Base-by-base conservation (phyloP, 2,329 filamentous ascomycete genomes). In the Endoconidiophora polonica region DNA sequence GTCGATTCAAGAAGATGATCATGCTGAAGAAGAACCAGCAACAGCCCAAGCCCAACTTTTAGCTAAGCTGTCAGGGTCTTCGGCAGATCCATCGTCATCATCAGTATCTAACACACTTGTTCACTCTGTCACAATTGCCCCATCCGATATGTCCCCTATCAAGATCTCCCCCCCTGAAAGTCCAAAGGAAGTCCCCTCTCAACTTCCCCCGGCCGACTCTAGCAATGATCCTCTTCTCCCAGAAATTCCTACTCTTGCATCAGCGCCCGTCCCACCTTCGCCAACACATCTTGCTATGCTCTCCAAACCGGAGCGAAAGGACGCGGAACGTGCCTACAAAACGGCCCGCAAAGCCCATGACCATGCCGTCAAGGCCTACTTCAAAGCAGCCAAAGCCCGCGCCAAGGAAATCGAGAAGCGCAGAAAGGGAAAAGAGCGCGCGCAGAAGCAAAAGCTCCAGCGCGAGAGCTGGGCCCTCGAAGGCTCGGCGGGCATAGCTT, bases 311-410 rank as follows among this genome's bases (percentile, higher is more conserved):
- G 68, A 75, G 24, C 74, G 77, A 6, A 85, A 83, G 57, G 70
- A 77, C 39, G 81, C 79, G 1, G 78, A 85, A 57, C 83, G 80
- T 52, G 80, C 86, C 57, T 70, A 77, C 50, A 74, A 76, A 47
- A 71, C 73, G 10, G 68, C 69, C 1, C 67, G 77, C 29, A 84
- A 84, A 59, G 68, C 69, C 6, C 82, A 86, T 59, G 73, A 81
- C 22, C 23, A 44, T 36, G 26, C 26, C 26, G 18, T 41, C 26
- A 49, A 49, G 29, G 29, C 40, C 36, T 36, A 26, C 24, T 3
- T 33, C 24, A 71, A 76, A 58, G 74, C 77, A 9, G 62, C 83
- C 54, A 85, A 83, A 61, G 72, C 79, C 53, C 77, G 77, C 36
- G 73, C 79, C 22, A 44, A 44, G 26, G 23, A 23, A 18, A 23